Conservation (phyloP, 23 red algal species). For the Gracilaria domingensis region DNA sequence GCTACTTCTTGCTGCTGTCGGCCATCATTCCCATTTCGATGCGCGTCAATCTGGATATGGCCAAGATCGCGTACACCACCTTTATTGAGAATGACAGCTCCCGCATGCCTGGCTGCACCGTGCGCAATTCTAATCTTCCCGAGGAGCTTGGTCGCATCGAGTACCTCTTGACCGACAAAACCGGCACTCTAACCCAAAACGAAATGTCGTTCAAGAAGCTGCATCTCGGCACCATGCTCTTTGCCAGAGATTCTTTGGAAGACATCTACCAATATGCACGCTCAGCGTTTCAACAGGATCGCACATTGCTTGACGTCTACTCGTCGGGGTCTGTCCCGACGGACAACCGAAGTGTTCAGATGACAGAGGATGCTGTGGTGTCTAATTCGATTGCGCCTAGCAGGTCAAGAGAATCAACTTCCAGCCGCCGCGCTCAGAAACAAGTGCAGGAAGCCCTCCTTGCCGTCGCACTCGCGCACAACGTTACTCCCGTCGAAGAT, state of each 20-base stretch:
- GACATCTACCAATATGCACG: conserved; percentile 81
- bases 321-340: conserved; percentile 25
- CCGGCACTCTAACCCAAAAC: conserved; percentile 95
- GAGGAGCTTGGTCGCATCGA: conserved; percentile 97
- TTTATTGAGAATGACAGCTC: conserved; percentile 84
- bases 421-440: conserved; percentile 43
- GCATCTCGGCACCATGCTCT: conserved; percentile 91
- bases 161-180: conserved; percentile 95
- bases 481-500: conserved; percentile 94
- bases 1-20: conserved; percentile 94
- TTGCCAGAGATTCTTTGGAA: conserved; percentile 85
- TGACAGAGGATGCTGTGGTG: conserved; percentile 51
- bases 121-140: conserved; percentile 91
- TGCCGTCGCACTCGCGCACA: conserved; percentile 94
- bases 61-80: conserved; percentile 86
- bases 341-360: conserved; percentile 37
- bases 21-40: conserved; percentile 98
- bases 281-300: conserved; percentile 70
- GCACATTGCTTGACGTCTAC: conserved; percentile 20
- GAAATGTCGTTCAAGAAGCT: conserved; percentile 99
- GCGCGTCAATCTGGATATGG: conserved; percentile 97
- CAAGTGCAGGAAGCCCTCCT: conserved; percentile 89
- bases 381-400: background rate
- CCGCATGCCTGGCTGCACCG: conserved; percentile 79
- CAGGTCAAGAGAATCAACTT: conserved; percentile 8